Base-by-base conservation (phyloP, 2,329 filamentous ascomycete genomes). In the Pseudogymnoascus sp. region DNA sequence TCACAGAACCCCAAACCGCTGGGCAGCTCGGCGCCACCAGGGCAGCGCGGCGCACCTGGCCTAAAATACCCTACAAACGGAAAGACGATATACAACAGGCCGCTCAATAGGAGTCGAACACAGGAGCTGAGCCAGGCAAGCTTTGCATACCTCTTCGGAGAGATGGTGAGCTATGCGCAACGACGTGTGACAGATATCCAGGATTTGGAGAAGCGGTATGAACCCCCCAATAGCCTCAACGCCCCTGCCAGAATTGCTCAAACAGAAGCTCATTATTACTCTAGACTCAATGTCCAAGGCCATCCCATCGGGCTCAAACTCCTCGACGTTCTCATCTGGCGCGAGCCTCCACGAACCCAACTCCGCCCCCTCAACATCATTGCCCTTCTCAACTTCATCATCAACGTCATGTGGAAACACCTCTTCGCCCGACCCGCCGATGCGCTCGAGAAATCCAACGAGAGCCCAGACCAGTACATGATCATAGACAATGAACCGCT, bases 71-170 rank as follows among this genome's bases (percentile, higher is more conserved):
- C 94, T 57, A 90, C 90, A 61, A 96, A 86, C 74, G 91, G 91
- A 78, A 97, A 97, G 78, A 96, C 91, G 66, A 97, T 99, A 78
- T 99, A 97, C 79, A 91, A 97, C 79, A 85, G 94, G 61, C 91
- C 96, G 64, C 80, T 97, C 64, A 97, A 97, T 76, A 89, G 94
- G 65, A 88, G 87, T 69, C 90, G 91, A 73, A 90, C 89, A 68
- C 84, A 89, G 62, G 93, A 97, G 79, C 84, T 95, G 67, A 96
- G 91, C 74, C 89, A 95, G 72, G 85, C 94, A 9, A 91, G 90
- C 75, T 97, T 99, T 76, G 93, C 94, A 41, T 97, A 96, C 74
- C 81, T 99, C 62, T 97, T 99, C 73, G 87, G 88, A 63, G 93
- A 97, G 78, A 96, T 97, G 89, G 92, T 99, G 58, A 87, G 86